Evolutionary conservation across 176 grass and related monocot genomes (phyloP).

Genomic region (Ananas comosus): DNA sequence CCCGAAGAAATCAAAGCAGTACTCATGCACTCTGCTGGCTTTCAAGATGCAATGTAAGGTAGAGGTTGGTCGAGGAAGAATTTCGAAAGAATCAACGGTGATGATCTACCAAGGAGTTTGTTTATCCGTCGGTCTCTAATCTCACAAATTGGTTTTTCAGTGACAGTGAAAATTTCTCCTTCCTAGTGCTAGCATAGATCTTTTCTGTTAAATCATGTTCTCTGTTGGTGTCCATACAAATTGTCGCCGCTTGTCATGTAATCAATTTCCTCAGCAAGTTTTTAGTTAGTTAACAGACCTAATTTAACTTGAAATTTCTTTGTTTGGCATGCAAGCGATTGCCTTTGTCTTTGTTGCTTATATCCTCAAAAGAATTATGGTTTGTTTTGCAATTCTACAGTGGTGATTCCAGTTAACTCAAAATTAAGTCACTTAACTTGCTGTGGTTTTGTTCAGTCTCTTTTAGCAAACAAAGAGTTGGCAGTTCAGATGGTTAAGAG

Average conservation of each 20-base stretch:
- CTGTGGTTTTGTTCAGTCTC: too few relatives aligned
- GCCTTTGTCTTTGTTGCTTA: too few relatives aligned
- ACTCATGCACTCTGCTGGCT: conserved; percentile 51
- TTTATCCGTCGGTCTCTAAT: background rate
- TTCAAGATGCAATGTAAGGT: conserved; percentile 30
- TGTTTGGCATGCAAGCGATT: too few relatives aligned
- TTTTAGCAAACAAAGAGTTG: too few relatives aligned
- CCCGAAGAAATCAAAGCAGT: conserved; percentile 77
- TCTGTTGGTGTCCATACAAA: background rate
- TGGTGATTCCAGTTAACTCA: too few relatives aligned
- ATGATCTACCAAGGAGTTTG: background rate
- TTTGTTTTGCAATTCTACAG: too few relatives aligned
- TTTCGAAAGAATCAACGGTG: background rate
- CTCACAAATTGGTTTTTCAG: background rate
- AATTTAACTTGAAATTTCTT: background rate
- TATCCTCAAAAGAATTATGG: too few relatives aligned
- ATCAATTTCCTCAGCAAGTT: background rate
- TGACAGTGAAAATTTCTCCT: background rate
- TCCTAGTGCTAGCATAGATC: background rate
- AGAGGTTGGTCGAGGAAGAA: background rate
- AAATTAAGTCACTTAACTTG: too few relatives aligned
- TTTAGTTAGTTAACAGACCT: background rate
- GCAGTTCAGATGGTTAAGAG: too few relatives aligned
- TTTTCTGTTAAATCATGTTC: background rate
- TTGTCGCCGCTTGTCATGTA: background rate